Base-by-base conservation (phyloP, 2,329 filamentous ascomycete genomes). In the Stagonosporopsis cucurbitacearum region DNA sequence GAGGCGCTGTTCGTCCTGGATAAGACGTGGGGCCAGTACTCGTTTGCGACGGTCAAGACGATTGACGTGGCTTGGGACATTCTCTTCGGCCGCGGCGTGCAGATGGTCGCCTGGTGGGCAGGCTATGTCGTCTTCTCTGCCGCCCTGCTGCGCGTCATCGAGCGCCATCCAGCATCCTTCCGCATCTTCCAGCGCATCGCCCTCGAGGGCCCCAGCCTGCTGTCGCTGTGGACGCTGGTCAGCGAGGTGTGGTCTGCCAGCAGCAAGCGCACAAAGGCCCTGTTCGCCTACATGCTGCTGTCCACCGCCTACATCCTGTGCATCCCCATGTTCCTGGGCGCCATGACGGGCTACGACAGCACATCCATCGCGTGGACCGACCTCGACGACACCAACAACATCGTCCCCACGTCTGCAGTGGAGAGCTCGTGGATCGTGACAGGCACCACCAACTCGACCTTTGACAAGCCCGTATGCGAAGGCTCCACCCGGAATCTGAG, bases 11-110 rank as follows among this genome's bases (percentile, higher is more conserved):
- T 74, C 30, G 62, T 68, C 15, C 58, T 75, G 5, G 71, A 73
- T 48, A 23, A 35, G 3, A 67, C 63, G 0, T 68, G 54, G 28
- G 72, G 70, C 0, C 41, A 28, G 0, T 68, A 69, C 19, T 47
- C 66, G 0, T 76, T 77, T 43, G 59, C 68, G 9, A 62, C 64
- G 9, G 75, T 64, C 13, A 77, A 77, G 45, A 57, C 67, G 2
- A 69, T 77, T n/a, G 73, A 76, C 46, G 65, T 74, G 6, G 46
- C 57, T 1, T 77, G 73, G 73, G 74, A 77, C 50, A 57, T 76
- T 9, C 25, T 68, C 2, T 44, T 77, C 12, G 74, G 71, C 2
- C 62, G 72, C 8, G 72, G 74, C 6, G 65, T 62, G 2, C 75
- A 77, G 47, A 25, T 70, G 1, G 8, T 74, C 2, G 66, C 73